These are phyloP conservation scores for Dioszegia crocea DNA, from an alignment of 768 basidiomycete genomes.

Conservation along the genomic window DNA sequence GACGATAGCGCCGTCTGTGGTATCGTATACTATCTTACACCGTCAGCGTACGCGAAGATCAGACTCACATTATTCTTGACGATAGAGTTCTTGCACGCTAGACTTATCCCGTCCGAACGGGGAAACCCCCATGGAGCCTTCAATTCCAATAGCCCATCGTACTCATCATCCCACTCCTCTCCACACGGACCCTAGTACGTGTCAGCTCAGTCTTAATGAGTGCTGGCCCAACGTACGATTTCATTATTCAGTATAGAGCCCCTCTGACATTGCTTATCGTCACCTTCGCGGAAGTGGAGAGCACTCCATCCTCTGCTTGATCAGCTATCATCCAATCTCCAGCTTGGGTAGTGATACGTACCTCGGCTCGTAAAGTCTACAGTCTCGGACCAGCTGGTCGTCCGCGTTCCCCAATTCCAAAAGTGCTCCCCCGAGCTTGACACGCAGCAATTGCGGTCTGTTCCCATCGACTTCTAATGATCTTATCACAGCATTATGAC, in stretches of 20 bases:
- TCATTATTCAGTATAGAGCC: constrained; percentile 44
- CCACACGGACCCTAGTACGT: constrained; percentile 47
- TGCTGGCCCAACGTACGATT: constrained; percentile 26
- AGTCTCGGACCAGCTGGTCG: constrained; percentile 43
- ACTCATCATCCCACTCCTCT: constrained; percentile 51
- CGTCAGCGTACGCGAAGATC: neutral
- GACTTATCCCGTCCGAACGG: constrained; percentile 49
- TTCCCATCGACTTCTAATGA: constrained; percentile 49
- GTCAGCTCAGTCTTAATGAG: neutral
- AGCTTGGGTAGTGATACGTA: constrained; percentile 12
- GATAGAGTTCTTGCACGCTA: constrained; percentile 50
- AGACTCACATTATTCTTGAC: constrained; percentile 48
- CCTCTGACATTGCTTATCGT: constrained; percentile 46
- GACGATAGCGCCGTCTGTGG: constrained; percentile 50
- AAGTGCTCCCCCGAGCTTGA: constrained; percentile 45
- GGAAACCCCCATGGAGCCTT: constrained; percentile 45
- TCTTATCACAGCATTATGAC: constrained; percentile 32
- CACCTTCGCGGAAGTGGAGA: constrained; percentile 49
- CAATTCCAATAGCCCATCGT: constrained; percentile 42
- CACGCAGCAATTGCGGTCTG: constrained; percentile 43
- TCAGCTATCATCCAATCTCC: neutral
- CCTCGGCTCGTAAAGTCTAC: constrained; percentile 50
- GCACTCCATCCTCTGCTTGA: constrained; percentile 48
- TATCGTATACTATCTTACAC: constrained; percentile 47
- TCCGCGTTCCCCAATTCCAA: constrained; percentile 49